Percentiles rank a stretch among this genome's conserved stretches.
These are phyloP conservation scores for Aspergillus incahuasiensis DNA, from an alignment of 495 filamentous ascomycete species.

Conservation along the genomic window DNA sequence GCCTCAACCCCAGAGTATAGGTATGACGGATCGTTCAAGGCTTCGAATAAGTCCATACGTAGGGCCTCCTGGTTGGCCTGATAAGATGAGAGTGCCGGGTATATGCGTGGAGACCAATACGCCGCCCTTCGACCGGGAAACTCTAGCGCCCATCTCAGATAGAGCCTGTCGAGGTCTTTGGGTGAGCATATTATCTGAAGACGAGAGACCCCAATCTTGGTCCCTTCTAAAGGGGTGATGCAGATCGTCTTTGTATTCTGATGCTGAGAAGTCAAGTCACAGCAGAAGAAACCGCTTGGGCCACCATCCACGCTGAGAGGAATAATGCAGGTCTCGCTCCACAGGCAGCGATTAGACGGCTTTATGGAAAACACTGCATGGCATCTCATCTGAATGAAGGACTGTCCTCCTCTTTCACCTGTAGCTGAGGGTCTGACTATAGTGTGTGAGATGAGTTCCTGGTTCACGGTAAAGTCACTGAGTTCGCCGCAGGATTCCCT, in stretches of 20 bases:
- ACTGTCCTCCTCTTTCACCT: neutral
- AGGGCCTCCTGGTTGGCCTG: slow-evolving; percentile 9
- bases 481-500: slow-evolving; percentile 27
- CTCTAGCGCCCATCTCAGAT: slow-evolving; percentile 26
- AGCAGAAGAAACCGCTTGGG: slow-evolving; percentile 27
- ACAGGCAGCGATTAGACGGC: slow-evolving; percentile 29
- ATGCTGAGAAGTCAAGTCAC: slow-evolving; percentile 12
- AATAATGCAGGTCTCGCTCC: slow-evolving; percentile 32
- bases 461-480: slow-evolving; percentile 30
- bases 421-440: neutral
- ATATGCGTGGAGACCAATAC: slow-evolving; percentile 29
- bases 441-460: slow-evolving; percentile 23
- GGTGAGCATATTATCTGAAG: slow-evolving; percentile 26
- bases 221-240: slow-evolving; percentile 7
- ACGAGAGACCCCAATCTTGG: slow-evolving; percentile 17
- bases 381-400: slow-evolving; percentile 17
- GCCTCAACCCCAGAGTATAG: neutral
- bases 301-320: slow-evolving; percentile 30
- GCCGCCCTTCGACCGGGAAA: slow-evolving; percentile 3
- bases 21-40: neutral
- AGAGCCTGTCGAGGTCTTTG: slow-evolving; percentile 25
- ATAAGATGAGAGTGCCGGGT: slow-evolving; percentile 11
- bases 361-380: slow-evolving; percentile 30
- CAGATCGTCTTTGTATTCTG: slow-evolving; percentile 18
- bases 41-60: slow-evolving; percentile 6